phyloP scores from a whole-genome alignment of 768 basidiomycete genomes.

The Termitomyces sp. region DNA sequence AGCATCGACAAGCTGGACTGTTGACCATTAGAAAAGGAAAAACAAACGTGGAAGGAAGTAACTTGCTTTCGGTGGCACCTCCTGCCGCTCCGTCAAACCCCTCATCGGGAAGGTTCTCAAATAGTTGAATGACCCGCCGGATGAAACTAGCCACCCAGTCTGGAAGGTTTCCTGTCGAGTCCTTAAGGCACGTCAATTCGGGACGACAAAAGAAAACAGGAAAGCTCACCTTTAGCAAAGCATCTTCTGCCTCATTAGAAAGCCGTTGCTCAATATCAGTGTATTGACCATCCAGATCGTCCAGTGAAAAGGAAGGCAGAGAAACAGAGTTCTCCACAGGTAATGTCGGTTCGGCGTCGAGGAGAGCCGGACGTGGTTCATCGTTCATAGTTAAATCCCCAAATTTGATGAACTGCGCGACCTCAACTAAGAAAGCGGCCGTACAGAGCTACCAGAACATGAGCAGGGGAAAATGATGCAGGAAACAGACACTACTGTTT shows the following conservation, averaged over 20 bases:
- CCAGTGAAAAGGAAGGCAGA: slow-evolving; percentile 35
- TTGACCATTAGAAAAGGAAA: neutral
- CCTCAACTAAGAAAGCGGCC: slow-evolving; percentile 68
- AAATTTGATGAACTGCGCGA: slow-evolving; percentile 73
- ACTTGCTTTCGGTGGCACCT: slow-evolving; percentile 59
- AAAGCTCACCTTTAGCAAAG: slow-evolving; percentile 45
- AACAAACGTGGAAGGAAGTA: neutral
- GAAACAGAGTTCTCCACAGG: slow-evolving; percentile 22
- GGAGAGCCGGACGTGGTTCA: slow-evolving; percentile 21
- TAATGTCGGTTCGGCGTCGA: slow-evolving; percentile 32
- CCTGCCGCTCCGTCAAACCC: slow-evolving; percentile 59
- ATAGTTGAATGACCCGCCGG: slow-evolving; percentile 70
- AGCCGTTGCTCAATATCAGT: slow-evolving; percentile 38
- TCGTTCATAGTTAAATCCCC: slow-evolving; percentile 51
- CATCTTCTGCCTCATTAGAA: slow-evolving; percentile 67
- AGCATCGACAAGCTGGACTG: slow-evolving; percentile 74
- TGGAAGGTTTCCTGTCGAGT: slow-evolving; percentile 71
- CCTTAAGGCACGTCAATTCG: slow-evolving; percentile 23
- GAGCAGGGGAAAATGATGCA: slow-evolving; percentile 4
- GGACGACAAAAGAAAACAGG: neutral
- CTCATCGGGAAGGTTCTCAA: slow-evolving; percentile 87
- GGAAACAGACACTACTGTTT: slow-evolving; percentile 51
- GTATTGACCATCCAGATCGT: slow-evolving; percentile 35
- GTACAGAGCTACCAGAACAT: slow-evolving; percentile 55
- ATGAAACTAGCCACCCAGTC: slow-evolving; percentile 86